A percentile compares a stretch with the other conserved stretches of the same genome.
Evolutionary conservation across 1,284 basidiomycete genomes (phyloP).

Genomic region (Ganoderma boninense): DNA sequence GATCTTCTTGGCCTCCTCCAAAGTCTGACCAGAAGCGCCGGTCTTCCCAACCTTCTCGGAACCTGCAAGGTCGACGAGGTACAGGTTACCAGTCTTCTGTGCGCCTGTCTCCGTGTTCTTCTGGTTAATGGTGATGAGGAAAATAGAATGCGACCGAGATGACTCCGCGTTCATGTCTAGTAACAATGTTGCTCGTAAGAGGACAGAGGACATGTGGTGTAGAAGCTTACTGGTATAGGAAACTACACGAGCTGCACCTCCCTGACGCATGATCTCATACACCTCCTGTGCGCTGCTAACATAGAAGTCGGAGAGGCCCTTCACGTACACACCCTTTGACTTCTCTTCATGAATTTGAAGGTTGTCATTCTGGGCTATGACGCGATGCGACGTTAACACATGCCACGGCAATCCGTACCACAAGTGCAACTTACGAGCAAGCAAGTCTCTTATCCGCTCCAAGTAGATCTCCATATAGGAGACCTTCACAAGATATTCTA

Average conservation of each 20-base stretch:
- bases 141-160: slow-evolving; percentile 99
- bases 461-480: slow-evolving; percentile 99
- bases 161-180: slow-evolving; percentile 99
- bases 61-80: slow-evolving; percentile 98
- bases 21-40: slow-evolving; percentile 97
- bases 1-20: slow-evolving; percentile 99
- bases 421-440: slow-evolving; percentile 82
- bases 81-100: slow-evolving; percentile 96
- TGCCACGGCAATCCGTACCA: slow-evolving; percentile 7
- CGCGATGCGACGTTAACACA: slow-evolving; percentile 6
- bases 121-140: slow-evolving; percentile 97
- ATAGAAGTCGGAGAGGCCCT: slow-evolving; percentile 97
- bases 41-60: slow-evolving; percentile 99
- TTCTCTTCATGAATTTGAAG: slow-evolving; percentile 99
- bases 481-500: slow-evolving; percentile 99
- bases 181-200: slow-evolving; percentile 15
- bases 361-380: slow-evolving; percentile 95
- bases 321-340: slow-evolving; percentile 97
- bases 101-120: slow-evolving; percentile 96
- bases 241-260: slow-evolving; percentile 90
- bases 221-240: slow-evolving; percentile 88
- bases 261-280: slow-evolving; percentile 98
- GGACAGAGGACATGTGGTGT: slow-evolving; percentile 1
- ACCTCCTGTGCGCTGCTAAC: slow-evolving; percentile 97
- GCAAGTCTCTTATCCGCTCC: slow-evolving; percentile 94